Percentiles rank a stretch among this genome's conserved stretches.
Evolutionary conservation across 306 rosid species (phyloP).

Genomic region (Sindora glabra): DNA sequence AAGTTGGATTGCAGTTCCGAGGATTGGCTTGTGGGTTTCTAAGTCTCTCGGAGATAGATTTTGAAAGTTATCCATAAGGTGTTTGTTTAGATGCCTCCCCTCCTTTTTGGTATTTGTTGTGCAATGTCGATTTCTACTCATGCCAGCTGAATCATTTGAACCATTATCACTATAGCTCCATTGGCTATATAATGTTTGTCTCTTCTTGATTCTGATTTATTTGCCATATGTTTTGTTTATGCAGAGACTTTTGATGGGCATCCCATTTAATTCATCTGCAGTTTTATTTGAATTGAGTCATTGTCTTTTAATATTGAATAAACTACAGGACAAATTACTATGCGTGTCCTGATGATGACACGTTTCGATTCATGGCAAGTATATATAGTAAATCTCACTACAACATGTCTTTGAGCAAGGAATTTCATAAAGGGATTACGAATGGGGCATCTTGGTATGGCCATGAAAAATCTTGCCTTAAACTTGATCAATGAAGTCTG

Average conservation of each 20-base stretch:
- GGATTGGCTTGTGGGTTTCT: too few species aligned
- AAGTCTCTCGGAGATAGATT: too few species aligned
- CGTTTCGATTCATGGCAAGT: constrained; percentile 78
- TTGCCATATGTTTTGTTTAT: constrained; percentile 1
- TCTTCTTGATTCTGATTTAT: neutral
- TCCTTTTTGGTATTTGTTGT: neutral
- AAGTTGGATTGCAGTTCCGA: too few species aligned
- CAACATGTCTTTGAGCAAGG: constrained; percentile 85
- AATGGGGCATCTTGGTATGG: constrained; percentile 89
- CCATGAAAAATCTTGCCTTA: constrained; percentile 13
- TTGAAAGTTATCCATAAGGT: too few species aligned
- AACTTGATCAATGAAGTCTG: neutral
- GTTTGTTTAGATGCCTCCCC: too few species aligned
- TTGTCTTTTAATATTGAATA: constrained; percentile 24
- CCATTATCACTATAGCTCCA: neutral
- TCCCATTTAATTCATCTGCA: neutral
- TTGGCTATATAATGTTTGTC: neutral
- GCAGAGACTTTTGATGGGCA: neutral
- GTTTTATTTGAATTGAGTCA: constrained; percentile 4
- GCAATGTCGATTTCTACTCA: neutral
- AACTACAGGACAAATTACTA: constrained; percentile 58
- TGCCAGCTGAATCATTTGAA: neutral
- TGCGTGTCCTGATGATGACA: constrained; percentile 86
- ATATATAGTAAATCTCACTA: constrained; percentile 78
- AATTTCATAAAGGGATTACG: constrained; percentile 72